Evolutionary conservation across 306 rosid species (phyloP), one percentile per base, ranked within the genome.

Genomic region (Quercus ilex): DNA sequence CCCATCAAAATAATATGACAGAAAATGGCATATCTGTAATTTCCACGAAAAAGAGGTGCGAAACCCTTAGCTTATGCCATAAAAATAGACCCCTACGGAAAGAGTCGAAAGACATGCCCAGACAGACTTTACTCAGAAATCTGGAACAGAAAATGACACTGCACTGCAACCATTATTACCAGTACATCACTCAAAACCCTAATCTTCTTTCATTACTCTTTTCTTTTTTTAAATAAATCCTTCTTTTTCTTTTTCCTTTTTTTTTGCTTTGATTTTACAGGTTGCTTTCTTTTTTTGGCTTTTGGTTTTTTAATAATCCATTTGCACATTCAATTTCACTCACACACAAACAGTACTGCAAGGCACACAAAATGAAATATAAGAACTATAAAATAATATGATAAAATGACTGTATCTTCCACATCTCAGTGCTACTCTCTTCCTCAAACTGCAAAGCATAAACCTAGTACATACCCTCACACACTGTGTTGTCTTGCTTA

Each of bases 121-220:
- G 86, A 83, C 83, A 73, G 75, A 67, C 81, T 77, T 86, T 60
- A 77, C 83, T 82, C 78, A 74, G 83, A 87, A 86, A 87, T 73
- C 86, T 82, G 88, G 74, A 86, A 56, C 73, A 35, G 96, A 94
- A 88, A 94, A 92, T 83, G 98, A 94, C 98, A 90, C 88, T 88
- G 87, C 98, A 94, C 94, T 94, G 96, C 95, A 69, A 78, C 77
- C 83, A 85, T 89, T 84, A 85, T 89, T 84, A 78, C 78, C 91
- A 80, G 86, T 84, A 83, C 77, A 79, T 81, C 77, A 15, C 84
- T 79, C 77, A 82, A 81, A 84, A 85, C 86, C 82, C 91, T 85
- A 86, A 87, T 76, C 81, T 80, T 70, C 76, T 74, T 55, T 70
- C 77, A 53, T 78, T 63, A 69, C 71, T 8, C 12, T 41, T 64